Evolutionary conservation across 306 rosid species (phyloP).

Genomic region (Nissolia schottii): DNA sequence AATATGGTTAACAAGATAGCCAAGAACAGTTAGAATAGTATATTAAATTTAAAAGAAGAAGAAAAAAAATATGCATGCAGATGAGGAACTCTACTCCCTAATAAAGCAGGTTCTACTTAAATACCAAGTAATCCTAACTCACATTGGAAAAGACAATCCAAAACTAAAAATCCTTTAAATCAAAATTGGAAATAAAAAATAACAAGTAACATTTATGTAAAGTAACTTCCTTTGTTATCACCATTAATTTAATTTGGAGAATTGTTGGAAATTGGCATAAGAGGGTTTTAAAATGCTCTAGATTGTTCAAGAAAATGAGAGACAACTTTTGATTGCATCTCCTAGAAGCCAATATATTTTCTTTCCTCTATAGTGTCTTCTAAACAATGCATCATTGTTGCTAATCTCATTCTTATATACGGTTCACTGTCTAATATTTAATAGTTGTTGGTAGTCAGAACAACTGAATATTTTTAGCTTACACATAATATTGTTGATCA

Average conservation of each 20-base stretch:
- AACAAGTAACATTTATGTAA: background rate
- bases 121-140: slow-evolving; percentile 14
- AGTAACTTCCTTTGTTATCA: background rate
- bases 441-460: background rate
- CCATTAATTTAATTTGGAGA: background rate
- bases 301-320: background rate
- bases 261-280: background rate
- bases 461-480: background rate
- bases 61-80: background rate
- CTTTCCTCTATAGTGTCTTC: background rate
- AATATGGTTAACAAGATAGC: background rate
- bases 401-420: background rate
- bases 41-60: background rate
- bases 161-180: background rate
- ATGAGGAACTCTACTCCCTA: background rate
- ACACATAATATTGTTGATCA: background rate
- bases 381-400: background rate
- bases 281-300: background rate
- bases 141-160: background rate
- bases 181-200: background rate
- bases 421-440: background rate
- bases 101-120: background rate
- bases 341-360: background rate
- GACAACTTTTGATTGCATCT: background rate
- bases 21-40: background rate